These are phyloP conservation scores for Amanita muscaria DNA, from an alignment of 768 basidiomycete genomes.

Conservation along the genomic window DNA sequence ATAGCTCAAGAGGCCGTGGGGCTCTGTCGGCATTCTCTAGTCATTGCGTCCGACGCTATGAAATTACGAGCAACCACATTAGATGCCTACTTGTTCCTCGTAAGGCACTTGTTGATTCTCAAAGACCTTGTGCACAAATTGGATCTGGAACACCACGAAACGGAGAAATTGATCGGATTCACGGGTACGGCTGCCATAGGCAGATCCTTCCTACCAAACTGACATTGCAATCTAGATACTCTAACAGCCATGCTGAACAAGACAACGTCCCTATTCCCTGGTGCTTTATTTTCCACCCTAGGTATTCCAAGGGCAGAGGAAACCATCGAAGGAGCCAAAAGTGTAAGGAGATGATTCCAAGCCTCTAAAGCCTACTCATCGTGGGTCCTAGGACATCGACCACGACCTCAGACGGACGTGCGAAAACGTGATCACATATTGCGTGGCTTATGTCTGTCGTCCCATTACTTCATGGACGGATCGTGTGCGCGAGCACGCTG, in stretches of 20 bases:
- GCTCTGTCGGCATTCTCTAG: constrained; percentile 74
- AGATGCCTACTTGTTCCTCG: constrained; percentile 81
- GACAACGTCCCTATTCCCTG: constrained; percentile 55
- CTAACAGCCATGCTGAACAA: constrained; percentile 51
- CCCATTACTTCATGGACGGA: constrained; percentile 60
- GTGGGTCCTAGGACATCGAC: constrained; percentile 66
- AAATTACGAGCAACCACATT: constrained; percentile 36
- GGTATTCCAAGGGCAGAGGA: constrained; percentile 56
- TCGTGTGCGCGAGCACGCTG: constrained; percentile 25
- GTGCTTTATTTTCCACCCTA: constrained; percentile 60
- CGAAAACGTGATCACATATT: constrained; percentile 69
- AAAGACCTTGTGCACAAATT: constrained; percentile 83
- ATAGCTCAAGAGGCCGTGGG: constrained; percentile 89
- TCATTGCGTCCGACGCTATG: constrained; percentile 62
- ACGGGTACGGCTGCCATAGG: constrained; percentile 37
- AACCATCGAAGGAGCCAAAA: constrained; percentile 62
- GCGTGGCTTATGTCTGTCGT: constrained; percentile 46
- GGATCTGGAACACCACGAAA: constrained; percentile 47
- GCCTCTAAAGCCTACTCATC: too few relatives aligned
- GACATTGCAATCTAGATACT: constrained; percentile 30
- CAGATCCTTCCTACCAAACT: constrained; percentile 1
- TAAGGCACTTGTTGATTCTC: constrained; percentile 81
- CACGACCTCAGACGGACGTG: constrained; percentile 77
- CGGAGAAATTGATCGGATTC: constrained; percentile 32
- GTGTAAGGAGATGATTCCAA: constrained; percentile 35